These are phyloP conservation scores for Barbarea vulgaris DNA, from an alignment of 345 rosid genomes.

Conservation along the genomic window DNA sequence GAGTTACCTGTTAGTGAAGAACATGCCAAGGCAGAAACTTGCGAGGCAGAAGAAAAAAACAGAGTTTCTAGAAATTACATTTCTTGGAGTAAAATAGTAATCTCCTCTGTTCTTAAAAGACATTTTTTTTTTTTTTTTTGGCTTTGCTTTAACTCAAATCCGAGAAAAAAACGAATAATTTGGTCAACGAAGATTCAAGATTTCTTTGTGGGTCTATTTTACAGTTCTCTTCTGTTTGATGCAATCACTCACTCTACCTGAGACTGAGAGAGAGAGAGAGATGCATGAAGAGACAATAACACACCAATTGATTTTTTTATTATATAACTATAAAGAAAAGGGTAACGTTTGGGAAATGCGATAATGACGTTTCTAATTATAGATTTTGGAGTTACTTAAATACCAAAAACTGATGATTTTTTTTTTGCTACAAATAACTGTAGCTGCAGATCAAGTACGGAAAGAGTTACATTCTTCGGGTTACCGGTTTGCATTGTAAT, in stretches of 20 bases:
- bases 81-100: conserved; percentile 43
- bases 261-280: conserved; percentile 18
- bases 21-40: conserved; percentile 76
- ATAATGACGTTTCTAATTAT: conserved; percentile 23
- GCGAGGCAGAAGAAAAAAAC: conserved; percentile 61
- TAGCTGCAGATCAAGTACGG: conserved; percentile 22
- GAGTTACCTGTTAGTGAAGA: conserved; percentile 77
- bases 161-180: neutral
- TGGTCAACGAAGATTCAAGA: conserved; percentile 24
- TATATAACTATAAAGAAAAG: neutral
- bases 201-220: conserved; percentile 21
- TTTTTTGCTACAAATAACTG: conserved; percentile 22
- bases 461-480: neutral
- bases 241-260: conserved; percentile 2
- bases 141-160: conserved; percentile 12
- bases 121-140: conserved; percentile 43
- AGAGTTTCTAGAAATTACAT: conserved; percentile 55
- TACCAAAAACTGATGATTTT: conserved; percentile 12
- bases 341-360: conserved; percentile 21
- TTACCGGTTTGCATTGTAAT: neutral
- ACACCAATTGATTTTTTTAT: neutral
- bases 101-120: conserved; percentile 59
- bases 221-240: conserved; percentile 31
- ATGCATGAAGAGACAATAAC: conserved; percentile 20
- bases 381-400: conserved; percentile 8